Percentiles rank a stretch among this genome's conserved stretches.
Conservation (phyloP, 768 basidiomycete genomes). For the Tylopilus cervinicoccineus region DNA sequence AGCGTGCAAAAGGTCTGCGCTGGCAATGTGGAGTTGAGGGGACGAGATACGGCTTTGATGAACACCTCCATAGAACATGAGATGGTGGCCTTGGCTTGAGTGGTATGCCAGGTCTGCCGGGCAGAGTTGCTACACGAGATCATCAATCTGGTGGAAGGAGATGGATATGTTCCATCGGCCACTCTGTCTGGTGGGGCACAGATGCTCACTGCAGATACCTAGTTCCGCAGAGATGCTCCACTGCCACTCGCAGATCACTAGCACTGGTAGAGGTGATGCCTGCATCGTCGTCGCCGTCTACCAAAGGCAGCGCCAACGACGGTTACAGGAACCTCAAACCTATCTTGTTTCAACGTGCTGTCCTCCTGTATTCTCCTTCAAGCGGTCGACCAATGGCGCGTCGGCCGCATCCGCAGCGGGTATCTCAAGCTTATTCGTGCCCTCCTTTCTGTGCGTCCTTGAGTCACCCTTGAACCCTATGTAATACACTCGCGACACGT, state of each 20-base stretch:
- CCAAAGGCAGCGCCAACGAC: background rate
- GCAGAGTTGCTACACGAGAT: background rate
- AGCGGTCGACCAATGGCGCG: conserved; percentile 57
- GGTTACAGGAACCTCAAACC: background rate
- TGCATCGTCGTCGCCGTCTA: background rate
- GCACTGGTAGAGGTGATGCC: background rate
- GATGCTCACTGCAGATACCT: background rate
- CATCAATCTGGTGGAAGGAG: background rate
- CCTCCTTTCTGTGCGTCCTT: conserved; percentile 50
- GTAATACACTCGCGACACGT: conserved; percentile 66
- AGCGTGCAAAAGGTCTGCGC: background rate
- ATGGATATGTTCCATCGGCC: background rate
- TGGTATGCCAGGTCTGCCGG: too few species aligned
- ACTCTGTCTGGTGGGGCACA: background rate
- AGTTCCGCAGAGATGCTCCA: background rate
- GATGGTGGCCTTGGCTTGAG: too few species aligned
- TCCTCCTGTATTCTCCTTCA: conserved; percentile 52
- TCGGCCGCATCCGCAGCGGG: conserved; percentile 82
- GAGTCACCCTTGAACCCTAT: conserved; percentile 81
- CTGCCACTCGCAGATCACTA: background rate
- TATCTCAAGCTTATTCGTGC: conserved; percentile 62
- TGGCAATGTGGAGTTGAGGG: too few species aligned
- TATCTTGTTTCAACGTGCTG: too few species aligned
- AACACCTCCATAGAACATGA: too few species aligned
- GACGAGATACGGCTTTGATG: too few species aligned